Conservation (phyloP, 441 rosid genomes). For the Gossypium lobatum region DNA sequence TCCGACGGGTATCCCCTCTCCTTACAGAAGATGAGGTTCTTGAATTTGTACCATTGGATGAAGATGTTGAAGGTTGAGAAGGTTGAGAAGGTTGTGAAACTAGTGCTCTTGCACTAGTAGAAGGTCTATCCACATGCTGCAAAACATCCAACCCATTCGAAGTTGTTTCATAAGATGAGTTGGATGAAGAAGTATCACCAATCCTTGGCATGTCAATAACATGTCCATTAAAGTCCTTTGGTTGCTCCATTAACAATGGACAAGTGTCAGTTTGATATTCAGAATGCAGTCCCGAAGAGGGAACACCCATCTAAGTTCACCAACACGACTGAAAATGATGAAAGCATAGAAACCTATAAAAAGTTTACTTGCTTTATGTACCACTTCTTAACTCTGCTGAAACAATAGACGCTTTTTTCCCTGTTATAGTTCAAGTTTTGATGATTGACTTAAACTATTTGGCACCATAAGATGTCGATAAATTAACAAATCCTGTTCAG, state of each 20-base stretch:
- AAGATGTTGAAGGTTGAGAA: slow-evolving; percentile 35
- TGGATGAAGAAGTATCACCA: slow-evolving; percentile 33
- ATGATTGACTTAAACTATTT: slow-evolving; percentile 7
- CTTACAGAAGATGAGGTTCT: slow-evolving; percentile 41
- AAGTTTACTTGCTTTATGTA: neutral
- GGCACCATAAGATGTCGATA: slow-evolving; percentile 17
- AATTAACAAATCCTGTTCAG: slow-evolving; percentile 16
- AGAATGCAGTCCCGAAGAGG: slow-evolving; percentile 39
- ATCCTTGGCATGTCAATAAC: slow-evolving; percentile 54
- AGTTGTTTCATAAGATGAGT: slow-evolving; percentile 46
- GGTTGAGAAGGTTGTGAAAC: slow-evolving; percentile 16
- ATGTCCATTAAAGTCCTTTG: slow-evolving; percentile 44
- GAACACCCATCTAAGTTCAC: slow-evolving; percentile 68
- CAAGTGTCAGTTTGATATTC: slow-evolving; percentile 33
- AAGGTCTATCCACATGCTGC: slow-evolving; percentile 46
- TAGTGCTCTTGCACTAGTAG: slow-evolving; percentile 27
- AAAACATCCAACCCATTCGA: slow-evolving; percentile 49
- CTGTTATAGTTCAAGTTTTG: slow-evolving; percentile 1
- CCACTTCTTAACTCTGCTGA: neutral
- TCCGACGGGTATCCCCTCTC: slow-evolving; percentile 64
- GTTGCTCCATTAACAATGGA: slow-evolving; percentile 65
- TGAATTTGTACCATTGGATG: slow-evolving; percentile 41
- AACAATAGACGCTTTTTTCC: slow-evolving; percentile 9
- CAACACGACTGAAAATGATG: slow-evolving; percentile 19
- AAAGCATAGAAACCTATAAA: slow-evolving; percentile 37